These are phyloP conservation scores for Mucor indicus DNA, from an alignment of 371 early-diverging fungal genomes.

Conservation along the genomic window DNA sequence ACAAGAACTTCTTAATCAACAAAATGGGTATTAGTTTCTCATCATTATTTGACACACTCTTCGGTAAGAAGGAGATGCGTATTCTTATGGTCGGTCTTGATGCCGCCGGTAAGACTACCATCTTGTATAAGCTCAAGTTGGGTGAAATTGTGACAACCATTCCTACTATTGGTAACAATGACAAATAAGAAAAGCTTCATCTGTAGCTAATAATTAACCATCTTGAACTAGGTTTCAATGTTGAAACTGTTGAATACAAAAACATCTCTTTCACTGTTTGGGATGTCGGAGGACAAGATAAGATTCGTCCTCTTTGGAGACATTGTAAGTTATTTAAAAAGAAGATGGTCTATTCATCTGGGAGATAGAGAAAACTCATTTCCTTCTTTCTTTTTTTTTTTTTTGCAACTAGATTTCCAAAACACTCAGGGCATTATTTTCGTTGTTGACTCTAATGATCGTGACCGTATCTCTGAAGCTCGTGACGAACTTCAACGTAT, in stretches of 20 bases:
- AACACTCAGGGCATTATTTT: conserved; percentile 97
- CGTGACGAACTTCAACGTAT: conserved; percentile 88
- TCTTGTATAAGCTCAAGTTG: conserved; percentile 82
- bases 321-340: conserved; percentile 34
- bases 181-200: no score
- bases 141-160: conserved; percentile 97
- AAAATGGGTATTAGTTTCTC: conserved; percentile 52
- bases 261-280: conserved; percentile 97
- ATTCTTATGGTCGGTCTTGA: conserved; percentile 97
- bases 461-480: conserved; percentile 84
- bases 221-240: conserved; percentile 79
- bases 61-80: conserved; percentile 90
- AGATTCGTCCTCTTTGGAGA: conserved; percentile 55
- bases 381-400: no score
- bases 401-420: conserved; percentile 63
- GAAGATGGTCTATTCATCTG: background rate
- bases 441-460: conserved; percentile 93
- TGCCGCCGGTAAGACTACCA: conserved; percentile 99
- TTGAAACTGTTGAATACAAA: conserved; percentile 94
- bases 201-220: background rate
- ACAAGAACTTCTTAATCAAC: background rate
- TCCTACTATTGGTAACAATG: conserved; percentile 70
- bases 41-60: conserved; percentile 41
- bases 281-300: conserved; percentile 88
- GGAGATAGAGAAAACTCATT: no score